Evolutionary conservation across 2,329 filamentous ascomycete species (phyloP).

Genomic region (Microcyclosporella mali): DNA sequence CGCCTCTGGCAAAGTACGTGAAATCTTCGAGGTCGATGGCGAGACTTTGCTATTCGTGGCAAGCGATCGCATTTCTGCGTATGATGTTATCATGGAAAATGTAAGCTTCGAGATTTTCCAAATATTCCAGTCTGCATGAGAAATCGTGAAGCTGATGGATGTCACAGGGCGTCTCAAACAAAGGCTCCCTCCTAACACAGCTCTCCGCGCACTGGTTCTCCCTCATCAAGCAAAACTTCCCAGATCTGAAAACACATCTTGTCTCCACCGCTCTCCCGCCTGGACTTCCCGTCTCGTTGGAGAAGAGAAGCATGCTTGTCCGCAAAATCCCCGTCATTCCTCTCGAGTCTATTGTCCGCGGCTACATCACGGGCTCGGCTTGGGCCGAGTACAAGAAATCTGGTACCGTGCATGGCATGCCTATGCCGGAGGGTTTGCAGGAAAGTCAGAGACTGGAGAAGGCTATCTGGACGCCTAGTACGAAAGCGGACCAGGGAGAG

Average conservation of each 20-base stretch:
- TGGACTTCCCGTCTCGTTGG: conserved; percentile 31
- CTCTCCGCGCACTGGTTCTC: conserved; percentile 65
- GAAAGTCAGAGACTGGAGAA: conserved; percentile 64
- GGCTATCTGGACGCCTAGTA: conserved; percentile 73
- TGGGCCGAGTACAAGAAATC: conserved; percentile 70
- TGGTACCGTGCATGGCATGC: conserved; percentile 75
- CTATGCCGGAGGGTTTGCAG: conserved; percentile 59
- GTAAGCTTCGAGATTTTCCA: no score
- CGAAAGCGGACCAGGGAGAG: conserved; percentile 72
- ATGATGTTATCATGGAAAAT: conserved; percentile 85
- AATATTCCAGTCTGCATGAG: no score
- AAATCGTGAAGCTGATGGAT: no score
- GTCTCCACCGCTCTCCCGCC: conserved; percentile 48
- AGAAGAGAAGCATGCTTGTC: conserved; percentile 70
- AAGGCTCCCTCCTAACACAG: conserved; percentile 61
- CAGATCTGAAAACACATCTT: conserved; percentile 60
- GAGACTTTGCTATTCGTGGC: conserved; percentile 73
- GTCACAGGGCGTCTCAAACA: conserved; percentile 58
- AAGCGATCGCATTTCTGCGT: conserved; percentile 88
- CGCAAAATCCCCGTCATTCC: conserved; percentile 68
- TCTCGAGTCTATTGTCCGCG: conserved; percentile 78
- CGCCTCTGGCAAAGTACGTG: conserved; percentile 68
- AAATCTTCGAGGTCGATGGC: conserved; percentile 68
- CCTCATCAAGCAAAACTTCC: conserved; percentile 51
- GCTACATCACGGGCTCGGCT: conserved; percentile 80